These are phyloP conservation scores for Verticillium tricorpus DNA, from an alignment of 2,329 filamentous ascomycete species.

Conservation along the genomic window DNA sequence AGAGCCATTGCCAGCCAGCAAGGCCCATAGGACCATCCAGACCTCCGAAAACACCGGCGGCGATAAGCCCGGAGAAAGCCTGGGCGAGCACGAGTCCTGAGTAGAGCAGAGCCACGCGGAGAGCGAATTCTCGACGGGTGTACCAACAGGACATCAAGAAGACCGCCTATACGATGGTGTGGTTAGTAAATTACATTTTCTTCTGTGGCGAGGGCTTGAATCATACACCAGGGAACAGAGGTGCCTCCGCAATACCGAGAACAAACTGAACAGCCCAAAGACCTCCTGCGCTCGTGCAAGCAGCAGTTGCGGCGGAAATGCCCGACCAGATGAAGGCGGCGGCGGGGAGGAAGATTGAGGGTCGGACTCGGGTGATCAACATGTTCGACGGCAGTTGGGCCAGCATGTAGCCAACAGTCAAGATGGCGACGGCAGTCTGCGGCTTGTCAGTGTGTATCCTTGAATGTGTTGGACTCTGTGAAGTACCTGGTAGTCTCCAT, in stretches of 20 bases:
- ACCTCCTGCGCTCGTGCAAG: constrained; percentile 33
- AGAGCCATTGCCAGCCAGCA: constrained; percentile 24
- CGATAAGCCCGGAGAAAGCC: constrained; percentile 46
- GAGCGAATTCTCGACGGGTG: constrained; percentile 35
- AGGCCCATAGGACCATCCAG: constrained; percentile 21
- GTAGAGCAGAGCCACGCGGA: constrained; percentile 43
- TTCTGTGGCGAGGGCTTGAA: too few relatives aligned
- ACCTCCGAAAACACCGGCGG: constrained; percentile 41
- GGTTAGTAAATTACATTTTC: too few relatives aligned
- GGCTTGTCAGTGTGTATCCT: neutral
- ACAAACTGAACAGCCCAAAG: constrained; percentile 44
- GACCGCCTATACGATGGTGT: constrained; percentile 22
- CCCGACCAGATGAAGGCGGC: constrained; percentile 39
- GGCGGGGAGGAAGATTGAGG: constrained; percentile 46
- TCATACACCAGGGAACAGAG: constrained; percentile 37
- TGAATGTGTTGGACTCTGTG: neutral
- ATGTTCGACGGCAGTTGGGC: constrained; percentile 61
- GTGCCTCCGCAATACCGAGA: constrained; percentile 40
- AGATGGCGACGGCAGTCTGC: constrained; percentile 30
- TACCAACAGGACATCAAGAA: constrained; percentile 44
- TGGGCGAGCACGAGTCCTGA: constrained; percentile 42
- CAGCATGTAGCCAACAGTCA: constrained; percentile 45
- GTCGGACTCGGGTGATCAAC: constrained; percentile 47
- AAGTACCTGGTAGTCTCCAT: constrained; percentile 2
- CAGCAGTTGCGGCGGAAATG: constrained; percentile 40